A percentile compares a stretch with the other conserved stretches of the same genome.
These are phyloP conservation scores for Miscanthus lutarioriparius DNA, from an alignment of 176 grass and related monocot genomes.

Conservation along the genomic window DNA sequence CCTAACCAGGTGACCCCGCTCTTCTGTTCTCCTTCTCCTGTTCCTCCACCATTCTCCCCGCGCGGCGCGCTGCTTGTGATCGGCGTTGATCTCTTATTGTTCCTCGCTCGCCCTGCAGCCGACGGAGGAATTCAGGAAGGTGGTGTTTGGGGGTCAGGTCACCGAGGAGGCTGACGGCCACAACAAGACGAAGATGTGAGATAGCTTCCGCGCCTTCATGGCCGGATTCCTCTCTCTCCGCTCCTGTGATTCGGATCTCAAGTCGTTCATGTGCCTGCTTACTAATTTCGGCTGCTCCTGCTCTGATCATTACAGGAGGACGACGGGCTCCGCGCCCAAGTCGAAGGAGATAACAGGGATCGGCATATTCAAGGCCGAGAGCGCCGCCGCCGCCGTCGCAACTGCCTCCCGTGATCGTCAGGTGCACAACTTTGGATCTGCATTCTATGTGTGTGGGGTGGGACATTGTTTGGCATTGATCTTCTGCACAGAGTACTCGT, in stretches of 20 bases:
- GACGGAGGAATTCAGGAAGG: conserved; percentile 72
- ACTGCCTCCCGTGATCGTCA: conserved; percentile 26
- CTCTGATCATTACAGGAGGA: conserved; percentile 54
- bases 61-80: not conserved
- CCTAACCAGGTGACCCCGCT: conserved; percentile 49
- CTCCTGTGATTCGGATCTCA: conserved; percentile 11
- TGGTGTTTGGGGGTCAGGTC: conserved; percentile 78
- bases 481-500: not conserved
- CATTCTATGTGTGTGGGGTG: not conserved
- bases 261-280: not conserved
- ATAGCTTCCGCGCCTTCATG: not conserved
- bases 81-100: not conserved
- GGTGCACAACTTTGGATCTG: not conserved
- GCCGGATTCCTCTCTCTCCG: not conserved
- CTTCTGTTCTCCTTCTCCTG: not conserved
- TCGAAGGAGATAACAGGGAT: conserved; percentile 78
- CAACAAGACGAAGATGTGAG: conserved; percentile 71
- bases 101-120: conserved; percentile 43
- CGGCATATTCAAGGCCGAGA: conserved; percentile 54
- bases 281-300: not conserved
- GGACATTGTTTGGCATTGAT: not conserved
- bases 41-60: not conserved
- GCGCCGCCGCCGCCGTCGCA: conserved; percentile 25
- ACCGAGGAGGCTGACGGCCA: conserved; percentile 62
- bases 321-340: conserved; percentile 65